Evolutionary conservation across 148 eudicot species (phyloP).

Genomic region (Chenopodium berlandieri): DNA sequence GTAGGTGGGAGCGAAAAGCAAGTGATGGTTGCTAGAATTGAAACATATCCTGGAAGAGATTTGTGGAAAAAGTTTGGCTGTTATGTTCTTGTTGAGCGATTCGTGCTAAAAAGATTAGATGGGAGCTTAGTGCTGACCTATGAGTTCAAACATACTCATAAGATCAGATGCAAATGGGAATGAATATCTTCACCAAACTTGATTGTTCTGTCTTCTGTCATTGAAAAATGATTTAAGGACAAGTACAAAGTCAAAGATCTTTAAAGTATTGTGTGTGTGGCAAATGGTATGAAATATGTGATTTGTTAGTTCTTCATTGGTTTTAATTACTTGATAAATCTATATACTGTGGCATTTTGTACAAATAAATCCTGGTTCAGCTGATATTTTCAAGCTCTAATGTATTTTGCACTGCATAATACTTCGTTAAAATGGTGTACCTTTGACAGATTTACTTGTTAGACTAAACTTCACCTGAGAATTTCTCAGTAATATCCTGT

Average conservation of each 20-base stretch:
- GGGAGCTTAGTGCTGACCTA: conserved; percentile 16
- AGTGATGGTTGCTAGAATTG: not conserved
- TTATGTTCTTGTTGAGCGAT: conserved; percentile 15
- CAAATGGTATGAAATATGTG: not conserved
- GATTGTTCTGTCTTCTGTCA: not conserved
- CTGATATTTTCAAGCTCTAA: not conserved
- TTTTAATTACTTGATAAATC: no score
- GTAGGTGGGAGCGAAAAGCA: conserved; percentile 2
- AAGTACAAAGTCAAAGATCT: not conserved
- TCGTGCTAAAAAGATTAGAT: conserved; percentile 8
- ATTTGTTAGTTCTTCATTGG: not conserved
- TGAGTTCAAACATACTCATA: conserved; percentile 15
- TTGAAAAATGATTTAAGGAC: no score
- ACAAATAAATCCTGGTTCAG: not conserved
- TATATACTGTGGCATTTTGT: no score
- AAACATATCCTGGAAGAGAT: not conserved
- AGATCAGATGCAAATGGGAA: conserved; percentile 13
- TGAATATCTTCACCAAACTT: not conserved
- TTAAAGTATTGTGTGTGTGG: not conserved
- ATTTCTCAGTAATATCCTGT: no score
- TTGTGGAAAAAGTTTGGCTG: conserved; percentile 12
- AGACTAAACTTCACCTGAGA: no score
- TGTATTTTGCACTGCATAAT: not conserved
- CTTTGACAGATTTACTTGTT: no score
- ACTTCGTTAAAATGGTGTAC: no score